Evolutionary conservation across 1,139 yeast genomes (phyloP), one percentile per base, ranked within the genome.

Genomic region (Lodderomyces orthopsilosis): DNA sequence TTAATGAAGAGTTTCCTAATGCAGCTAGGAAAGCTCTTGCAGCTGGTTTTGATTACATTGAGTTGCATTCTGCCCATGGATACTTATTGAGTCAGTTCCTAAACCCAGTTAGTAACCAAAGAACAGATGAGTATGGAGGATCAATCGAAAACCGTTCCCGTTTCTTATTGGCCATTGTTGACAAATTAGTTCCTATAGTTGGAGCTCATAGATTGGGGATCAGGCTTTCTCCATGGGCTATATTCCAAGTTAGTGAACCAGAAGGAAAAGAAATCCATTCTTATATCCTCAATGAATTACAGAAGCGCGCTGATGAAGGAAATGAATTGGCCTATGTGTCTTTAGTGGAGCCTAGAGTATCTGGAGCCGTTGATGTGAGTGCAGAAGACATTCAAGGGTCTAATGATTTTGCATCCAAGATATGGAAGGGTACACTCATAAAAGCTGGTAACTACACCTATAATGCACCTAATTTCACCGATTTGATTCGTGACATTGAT

Each of bases 61-160:
- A 85, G 61, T 56, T 85, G 42, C 91, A 84, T 55, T 66, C 66
- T 39, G 91, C 89, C 19, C 81, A 84, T 61, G 90, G 90, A n/a
- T 84, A 81, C 60, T 63, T 84, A 41, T 55, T 82, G 36, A 83
- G 82, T 62, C 83, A 79, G 60, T 83, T 84, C 57, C 58, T 83
- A 41, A 59, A 62, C 34, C 44, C 56, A 30, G 54, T 60, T 21
- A 59, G 78, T 34, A 85, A 85, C 64, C 55, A 70, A 47, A 74
- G 90, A 59, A 38, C 46, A 10, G 55, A 52, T 41, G 34, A 49
- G 38, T 52, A 51, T 44, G 54, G 54, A 21, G 55, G 88, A 3
- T 67, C 79, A 44, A 67, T 83, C 48, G 89, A 82, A 57, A 84
- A 83, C 65, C 70, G 87, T 48, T 73, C 83, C 19, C 65, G 85